These are phyloP conservation scores for Garcia nutans DNA, from an alignment of 345 rosid species.

Conservation along the genomic window DNA sequence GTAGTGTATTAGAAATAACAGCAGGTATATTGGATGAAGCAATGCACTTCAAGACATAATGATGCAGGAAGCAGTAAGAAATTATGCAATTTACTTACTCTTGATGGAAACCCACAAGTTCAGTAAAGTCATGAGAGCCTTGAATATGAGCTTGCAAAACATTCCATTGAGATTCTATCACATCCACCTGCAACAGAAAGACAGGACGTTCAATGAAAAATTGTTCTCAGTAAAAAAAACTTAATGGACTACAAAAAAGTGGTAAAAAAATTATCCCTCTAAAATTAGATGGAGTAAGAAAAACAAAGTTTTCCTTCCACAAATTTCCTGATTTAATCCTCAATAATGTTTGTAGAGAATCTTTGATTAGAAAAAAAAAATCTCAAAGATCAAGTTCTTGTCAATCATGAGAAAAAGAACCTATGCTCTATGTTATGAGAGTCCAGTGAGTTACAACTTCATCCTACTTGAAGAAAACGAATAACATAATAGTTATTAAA, in stretches of 20 bases:
- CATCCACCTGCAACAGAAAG: constrained; percentile 62
- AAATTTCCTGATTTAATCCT: neutral
- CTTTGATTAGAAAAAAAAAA: neutral
- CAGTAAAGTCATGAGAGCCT: constrained; percentile 88
- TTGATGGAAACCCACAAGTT: constrained; percentile 94
- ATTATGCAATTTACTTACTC: constrained; percentile 52
- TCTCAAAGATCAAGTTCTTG: neutral
- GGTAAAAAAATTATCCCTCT: no score
- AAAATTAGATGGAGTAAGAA: no score
- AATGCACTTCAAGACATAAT: neutral
- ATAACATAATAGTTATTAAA: neutral
- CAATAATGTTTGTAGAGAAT: no score
- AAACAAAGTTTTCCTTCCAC: no score
- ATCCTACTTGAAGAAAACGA: neutral
- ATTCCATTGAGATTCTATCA: constrained; percentile 99
- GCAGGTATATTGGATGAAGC: neutral
- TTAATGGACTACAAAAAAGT: neutral
- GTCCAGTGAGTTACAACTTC: neutral
- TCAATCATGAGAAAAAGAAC: neutral
- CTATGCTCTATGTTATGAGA: neutral
- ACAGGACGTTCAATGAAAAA: neutral
- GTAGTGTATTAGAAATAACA: constrained; percentile 19
- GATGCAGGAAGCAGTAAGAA: constrained; percentile 6
- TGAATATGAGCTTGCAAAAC: constrained; percentile 79
- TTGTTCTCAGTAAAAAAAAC: neutral